Evolutionary conservation across 2,329 filamentous ascomycete genomes (phyloP).

Genomic region (Esteya vermicola): DNA sequence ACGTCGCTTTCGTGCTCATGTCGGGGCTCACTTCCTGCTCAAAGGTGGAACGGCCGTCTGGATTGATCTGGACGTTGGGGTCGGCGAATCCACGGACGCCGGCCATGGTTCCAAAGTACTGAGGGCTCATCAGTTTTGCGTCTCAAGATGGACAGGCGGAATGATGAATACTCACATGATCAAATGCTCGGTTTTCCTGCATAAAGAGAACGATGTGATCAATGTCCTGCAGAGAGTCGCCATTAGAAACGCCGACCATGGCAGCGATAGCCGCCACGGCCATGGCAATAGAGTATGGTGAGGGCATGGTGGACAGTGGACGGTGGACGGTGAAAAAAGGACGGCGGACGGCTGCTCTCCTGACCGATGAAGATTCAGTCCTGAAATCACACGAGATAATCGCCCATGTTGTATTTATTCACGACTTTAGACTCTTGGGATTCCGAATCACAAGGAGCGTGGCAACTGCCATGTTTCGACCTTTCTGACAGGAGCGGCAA

Average conservation of each 20-base stretch:
- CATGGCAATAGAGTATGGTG: conserved; percentile 1
- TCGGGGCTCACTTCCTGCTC: conserved; percentile 19
- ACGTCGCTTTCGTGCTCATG: neutral
- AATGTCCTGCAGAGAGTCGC: conserved; percentile 22
- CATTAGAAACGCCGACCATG: conserved; percentile 1
- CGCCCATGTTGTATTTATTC: no score
- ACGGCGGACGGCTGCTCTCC: no score
- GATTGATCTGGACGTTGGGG: conserved; percentile 36
- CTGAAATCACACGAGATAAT: no score
- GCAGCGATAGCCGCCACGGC: neutral
- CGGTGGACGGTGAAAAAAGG: no score
- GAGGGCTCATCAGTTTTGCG: neutral
- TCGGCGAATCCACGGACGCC: conserved; percentile 40
- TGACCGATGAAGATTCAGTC: no score
- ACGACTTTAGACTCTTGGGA: no score
- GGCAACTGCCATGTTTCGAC: no score
- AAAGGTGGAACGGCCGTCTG: conserved; percentile 26
- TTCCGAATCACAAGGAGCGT: no score
- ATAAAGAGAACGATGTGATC: conserved; percentile 45
- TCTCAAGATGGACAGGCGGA: neutral
- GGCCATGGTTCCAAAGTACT: conserved; percentile 42
- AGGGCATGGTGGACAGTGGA: no score
- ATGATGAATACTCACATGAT: conserved; percentile 8
- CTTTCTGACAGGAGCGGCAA: no score
- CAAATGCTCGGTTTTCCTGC: conserved; percentile 29